Evolutionary conservation across 2,329 filamentous ascomycete genomes (phyloP), one percentile per base, ranked within the genome.

Genomic region (Penicillium sp.): DNA sequence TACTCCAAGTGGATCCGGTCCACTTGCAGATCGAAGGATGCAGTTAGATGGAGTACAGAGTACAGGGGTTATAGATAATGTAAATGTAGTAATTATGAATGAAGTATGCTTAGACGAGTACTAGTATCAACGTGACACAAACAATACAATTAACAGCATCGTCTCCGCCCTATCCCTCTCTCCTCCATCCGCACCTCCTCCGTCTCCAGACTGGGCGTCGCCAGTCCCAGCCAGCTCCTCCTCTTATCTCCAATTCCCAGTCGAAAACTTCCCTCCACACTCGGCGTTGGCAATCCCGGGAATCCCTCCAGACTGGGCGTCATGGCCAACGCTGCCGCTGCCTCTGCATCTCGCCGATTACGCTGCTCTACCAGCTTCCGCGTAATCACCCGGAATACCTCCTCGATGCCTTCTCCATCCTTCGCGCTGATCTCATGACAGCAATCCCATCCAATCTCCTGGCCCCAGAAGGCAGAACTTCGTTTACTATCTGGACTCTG

Each of bases 351-450:
- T 13, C 81, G 69, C 42, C 78, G 80, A 52, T 80, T 79, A 39
- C 81, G 78, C 67, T 93, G 84, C 77, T 97, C 93, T 5, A 88
- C 86, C 16, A 88, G 75, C 76, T 96, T 96, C 66, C 95, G 81
- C 8, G 92, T 94, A 42, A 92, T 89, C 23, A 96, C 91, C 1
- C 93, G 84, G 67, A 97, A 97, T 0, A 99, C 92, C 75, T 97
- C 94, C 65, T 97, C 94, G 16, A 99, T 92, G 16, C 93, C 93
- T 78, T 97, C 92, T 52, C 92, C 92, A 67, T 88, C 92, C 79
- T 95, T 93, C 44, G 93, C 92, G 64, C 88, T 92, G 69, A 99
- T 93, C 77, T 99, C 94, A 74, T 97, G 94, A 72, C 93, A 97
- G 59, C 92, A 95, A 68, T 97, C 92, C 92, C 93, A 97, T 48